Base-by-base conservation (phyloP, 176 grass and related monocot genomes). In the Microstegium vimineum region DNA sequence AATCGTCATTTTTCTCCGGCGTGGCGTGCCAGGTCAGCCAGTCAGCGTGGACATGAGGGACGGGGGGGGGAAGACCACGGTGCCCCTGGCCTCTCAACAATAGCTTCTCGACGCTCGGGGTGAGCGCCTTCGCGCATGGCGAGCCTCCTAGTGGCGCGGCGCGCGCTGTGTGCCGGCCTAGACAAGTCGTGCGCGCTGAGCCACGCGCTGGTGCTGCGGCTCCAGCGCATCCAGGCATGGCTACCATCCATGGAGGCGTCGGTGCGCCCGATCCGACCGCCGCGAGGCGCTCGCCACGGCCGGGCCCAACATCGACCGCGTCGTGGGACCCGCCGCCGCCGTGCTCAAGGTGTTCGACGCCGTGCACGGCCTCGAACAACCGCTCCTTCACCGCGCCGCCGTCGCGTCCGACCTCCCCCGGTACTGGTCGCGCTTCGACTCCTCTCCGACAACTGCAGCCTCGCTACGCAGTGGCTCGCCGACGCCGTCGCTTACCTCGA, bases 311-410 rank as follows among this genome's bases (percentile, higher is more conserved):
- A 95, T 98, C 78, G 90, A 94, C 88, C 92, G 88, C 34, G 95
- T 92, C 8, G 84, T 98, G 17, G 88, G 86, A 0, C 95, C 95
- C 5, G 92, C 95, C 2, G 90, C 95, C 0, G 92, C 92, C 4
- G 95, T 98, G 0, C 95, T 98, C 75, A 94, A 94, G 95, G 92
- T 98, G 38, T 98, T 98, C 65, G 95, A 98, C 66, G 95, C 95
- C 17, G 92, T 98, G 34, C 95, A 98, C 77, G 95, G 90, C 34
- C 92, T 98, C 32, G 95, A 98, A 66, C 71, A 81, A 26, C 82
- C 95, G 20, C 92, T 98, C 1, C 86, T 98, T 0, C 84, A 71
- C 7, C 84, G 73, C 2, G 74, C 83, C 9, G 66, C 88, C 3
- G 71, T 79, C 0, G 3, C 40, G 0, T 42, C 10, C 2, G 95